Percentiles rank a stretch among this genome's conserved stretches.
Conservation (phyloP, 2,329 filamentous ascomycete species). For the Colletotrichum neosansevieriae region DNA sequence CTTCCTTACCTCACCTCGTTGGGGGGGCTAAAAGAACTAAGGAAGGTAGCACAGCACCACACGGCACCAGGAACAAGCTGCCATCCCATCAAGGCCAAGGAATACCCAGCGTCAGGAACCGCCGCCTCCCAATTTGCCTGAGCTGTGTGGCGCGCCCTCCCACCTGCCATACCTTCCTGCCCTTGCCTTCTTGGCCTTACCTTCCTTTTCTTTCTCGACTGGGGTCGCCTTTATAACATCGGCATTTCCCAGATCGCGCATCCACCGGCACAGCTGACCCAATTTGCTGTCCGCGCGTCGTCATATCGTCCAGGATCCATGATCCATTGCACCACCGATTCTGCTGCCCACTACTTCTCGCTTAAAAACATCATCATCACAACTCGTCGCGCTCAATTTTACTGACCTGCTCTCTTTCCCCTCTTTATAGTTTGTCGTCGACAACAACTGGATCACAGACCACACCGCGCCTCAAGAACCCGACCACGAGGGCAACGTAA, state of each 20-base stretch:
- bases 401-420: conserved; percentile 39
- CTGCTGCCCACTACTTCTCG: conserved; percentile 37
- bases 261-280: conserved; percentile 18
- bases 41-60: conserved; percentile 16
- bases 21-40: neutral
- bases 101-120: conserved; percentile 25
- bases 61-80: conserved; percentile 29
- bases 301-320: conserved; percentile 39
- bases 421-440: conserved; percentile 84
- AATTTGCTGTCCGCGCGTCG: conserved; percentile 32
- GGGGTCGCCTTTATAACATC: conserved; percentile 35
- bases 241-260: conserved; percentile 31
- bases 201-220: neutral
- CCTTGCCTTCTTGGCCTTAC: neutral
- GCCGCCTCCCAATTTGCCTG: conserved; percentile 37
- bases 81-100: conserved; percentile 27
- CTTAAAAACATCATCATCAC: conserved; percentile 34
- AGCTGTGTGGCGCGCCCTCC: conserved; percentile 15
- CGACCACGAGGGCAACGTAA: conserved; percentile 86
- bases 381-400: conserved; percentile 20
- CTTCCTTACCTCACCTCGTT: neutral
- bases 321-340: conserved; percentile 31
- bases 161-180: conserved; percentile 30
- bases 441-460: conserved; percentile 90
- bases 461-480: conserved; percentile 83